These are phyloP conservation scores for Rossbeevera mucosa DNA, from an alignment of 768 basidiomycete species.

Conservation along the genomic window DNA sequence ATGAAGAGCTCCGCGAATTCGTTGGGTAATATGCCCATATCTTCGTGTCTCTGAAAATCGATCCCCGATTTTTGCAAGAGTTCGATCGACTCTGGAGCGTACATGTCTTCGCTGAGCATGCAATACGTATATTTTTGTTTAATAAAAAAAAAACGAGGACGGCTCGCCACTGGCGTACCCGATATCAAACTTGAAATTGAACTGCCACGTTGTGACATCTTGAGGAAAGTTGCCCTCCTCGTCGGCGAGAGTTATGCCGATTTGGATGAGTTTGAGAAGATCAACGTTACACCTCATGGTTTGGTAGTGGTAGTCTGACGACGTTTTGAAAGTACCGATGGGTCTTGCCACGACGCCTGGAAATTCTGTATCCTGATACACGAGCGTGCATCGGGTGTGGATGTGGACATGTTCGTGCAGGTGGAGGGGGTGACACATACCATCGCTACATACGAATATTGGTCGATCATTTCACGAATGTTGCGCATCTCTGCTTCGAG, in stretches of 20 bases:
- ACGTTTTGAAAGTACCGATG: slow-evolving; percentile 93
- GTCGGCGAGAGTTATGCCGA: slow-evolving; percentile 91
- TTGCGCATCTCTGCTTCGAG: slow-evolving; percentile 89
- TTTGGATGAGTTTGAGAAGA: slow-evolving; percentile 94
- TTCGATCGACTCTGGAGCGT: slow-evolving; percentile 95
- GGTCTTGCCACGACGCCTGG: slow-evolving; percentile 97
- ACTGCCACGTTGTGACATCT: slow-evolving; percentile 96
- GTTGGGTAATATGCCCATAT: slow-evolving; percentile 86
- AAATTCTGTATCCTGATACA: slow-evolving; percentile 89
- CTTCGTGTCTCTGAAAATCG: slow-evolving; percentile 91
- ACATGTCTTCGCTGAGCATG: slow-evolving; percentile 86
- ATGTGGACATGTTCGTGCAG: background rate
- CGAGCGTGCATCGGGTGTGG: slow-evolving; percentile 1
- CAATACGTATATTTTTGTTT: background rate
- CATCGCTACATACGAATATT: slow-evolving; percentile 94
- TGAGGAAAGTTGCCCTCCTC: slow-evolving; percentile 89
- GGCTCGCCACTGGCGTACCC: slow-evolving; percentile 49
- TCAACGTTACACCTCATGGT: slow-evolving; percentile 99
- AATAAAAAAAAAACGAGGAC: background rate
- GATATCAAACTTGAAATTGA: slow-evolving; percentile 93
- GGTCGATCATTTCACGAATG: slow-evolving; percentile 82
- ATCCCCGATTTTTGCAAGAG: slow-evolving; percentile 92
- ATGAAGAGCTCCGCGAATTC: slow-evolving; percentile 97
- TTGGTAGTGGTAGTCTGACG: slow-evolving; percentile 98
- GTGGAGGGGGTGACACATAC: slow-evolving; percentile 40